Evolutionary conservation across 1,284 basidiomycete genomes (phyloP).

Genomic region (Boletellus sp.): DNA sequence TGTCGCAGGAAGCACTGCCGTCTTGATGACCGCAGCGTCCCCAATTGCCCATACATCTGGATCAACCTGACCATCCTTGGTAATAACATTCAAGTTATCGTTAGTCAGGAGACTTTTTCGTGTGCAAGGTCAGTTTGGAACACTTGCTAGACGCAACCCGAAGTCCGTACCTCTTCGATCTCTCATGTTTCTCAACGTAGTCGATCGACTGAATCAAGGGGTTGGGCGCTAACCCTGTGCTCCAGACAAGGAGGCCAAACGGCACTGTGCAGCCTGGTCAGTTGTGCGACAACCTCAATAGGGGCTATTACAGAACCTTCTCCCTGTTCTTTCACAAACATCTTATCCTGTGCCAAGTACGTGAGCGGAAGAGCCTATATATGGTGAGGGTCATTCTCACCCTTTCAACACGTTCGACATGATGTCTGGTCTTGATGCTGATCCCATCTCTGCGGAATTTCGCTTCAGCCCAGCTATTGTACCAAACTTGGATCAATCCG

Average conservation of each 20-base stretch:
- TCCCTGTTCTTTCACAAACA: conserved; percentile 62
- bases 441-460: conserved; percentile 80
- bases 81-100: conserved; percentile 59
- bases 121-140: conserved; percentile 8
- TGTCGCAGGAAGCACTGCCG: conserved; percentile 74
- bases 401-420: conserved; percentile 75
- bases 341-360: conserved; percentile 40
- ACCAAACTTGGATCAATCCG: conserved; percentile 10
- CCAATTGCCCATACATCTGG: conserved; percentile 82
- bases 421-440: conserved; percentile 70
- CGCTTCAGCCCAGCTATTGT: conserved; percentile 60
- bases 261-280: conserved; percentile 46
- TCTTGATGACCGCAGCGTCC: conserved; percentile 65
- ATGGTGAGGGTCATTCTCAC: conserved; percentile 34
- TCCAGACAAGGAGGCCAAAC: conserved; percentile 85
- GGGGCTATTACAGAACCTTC: conserved; percentile 40
- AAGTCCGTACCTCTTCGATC: conserved; percentile 52
- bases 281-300: conserved; percentile 13
- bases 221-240: conserved; percentile 78
- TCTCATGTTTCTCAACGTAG: conserved; percentile 60
- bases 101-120: conserved; percentile 56
- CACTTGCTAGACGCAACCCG: conserved; percentile 3
- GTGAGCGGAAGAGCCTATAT: conserved; percentile 17
- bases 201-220: conserved; percentile 65
- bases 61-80: conserved; percentile 54